Conservation (phyloP, 805 yeast species). For the Pichia exigua region DNA sequence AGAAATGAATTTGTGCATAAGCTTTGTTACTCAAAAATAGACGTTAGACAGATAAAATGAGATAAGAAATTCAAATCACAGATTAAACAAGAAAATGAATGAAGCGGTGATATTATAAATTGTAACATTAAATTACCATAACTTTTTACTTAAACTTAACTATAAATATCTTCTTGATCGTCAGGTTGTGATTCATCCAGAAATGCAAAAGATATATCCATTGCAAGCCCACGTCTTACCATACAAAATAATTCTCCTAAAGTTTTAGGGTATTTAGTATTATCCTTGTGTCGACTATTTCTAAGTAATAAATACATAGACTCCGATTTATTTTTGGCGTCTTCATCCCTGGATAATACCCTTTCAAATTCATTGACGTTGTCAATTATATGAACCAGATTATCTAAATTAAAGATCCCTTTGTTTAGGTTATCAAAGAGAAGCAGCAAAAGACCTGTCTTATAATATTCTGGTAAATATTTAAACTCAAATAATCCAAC, state of each 20-base stretch:
- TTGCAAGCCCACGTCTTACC: slow-evolving; percentile 20
- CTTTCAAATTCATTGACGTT: slow-evolving; percentile 20
- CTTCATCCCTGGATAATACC: slow-evolving; percentile 11
- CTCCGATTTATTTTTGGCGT: slow-evolving; percentile 10
- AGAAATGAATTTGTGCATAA: too few relatives aligned
- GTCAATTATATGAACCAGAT: slow-evolving; percentile 20
- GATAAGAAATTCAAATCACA: too few relatives aligned
- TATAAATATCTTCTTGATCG: too few relatives aligned
- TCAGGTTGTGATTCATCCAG: slow-evolving; percentile 10
- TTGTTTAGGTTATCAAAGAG: slow-evolving; percentile 30
- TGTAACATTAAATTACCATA: too few relatives aligned
- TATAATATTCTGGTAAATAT: slow-evolving; percentile 45
- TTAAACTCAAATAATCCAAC: slow-evolving; percentile 38
- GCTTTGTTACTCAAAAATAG: too few relatives aligned
- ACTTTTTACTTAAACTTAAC: too few relatives aligned
- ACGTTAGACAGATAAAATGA: too few relatives aligned
- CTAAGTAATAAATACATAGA: slow-evolving; percentile 17
- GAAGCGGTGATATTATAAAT: too few relatives aligned
- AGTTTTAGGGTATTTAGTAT: slow-evolving; percentile 2
- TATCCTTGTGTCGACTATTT: slow-evolving; percentile 4
- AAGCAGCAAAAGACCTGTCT: slow-evolving; percentile 43
- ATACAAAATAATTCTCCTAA: slow-evolving; percentile 12
- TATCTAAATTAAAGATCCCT: slow-evolving; percentile 13
- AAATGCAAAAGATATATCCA: slow-evolving; percentile 25
- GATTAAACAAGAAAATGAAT: too few relatives aligned